phyloP scores from a whole-genome alignment of 1,139 yeast species.

The Debaryomyces singareniensis region DNA sequence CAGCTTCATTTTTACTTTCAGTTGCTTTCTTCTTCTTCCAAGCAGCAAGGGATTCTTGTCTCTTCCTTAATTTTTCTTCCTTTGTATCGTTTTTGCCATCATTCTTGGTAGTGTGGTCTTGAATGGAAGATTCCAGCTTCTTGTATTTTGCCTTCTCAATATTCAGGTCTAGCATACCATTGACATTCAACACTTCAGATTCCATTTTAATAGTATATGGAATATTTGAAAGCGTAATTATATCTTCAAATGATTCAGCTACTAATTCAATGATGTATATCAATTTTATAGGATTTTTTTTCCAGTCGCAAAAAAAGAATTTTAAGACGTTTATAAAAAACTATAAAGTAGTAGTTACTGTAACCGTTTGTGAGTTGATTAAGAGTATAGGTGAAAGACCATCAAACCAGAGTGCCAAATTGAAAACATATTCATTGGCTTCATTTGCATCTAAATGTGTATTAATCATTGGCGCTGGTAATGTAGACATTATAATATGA shows the following conservation, averaged over 20 bases:
- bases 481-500: constrained; percentile 73
- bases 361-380: constrained; percentile 86
- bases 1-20: constrained; percentile 12
- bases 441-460: constrained; percentile 67
- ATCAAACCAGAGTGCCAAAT: constrained; percentile 73
- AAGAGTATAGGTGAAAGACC: constrained; percentile 76
- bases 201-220: not conserved
- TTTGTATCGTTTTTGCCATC: constrained; percentile 15
- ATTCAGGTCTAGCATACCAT: not conserved
- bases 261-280: too few relatives aligned
- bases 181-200: not conserved
- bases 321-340: not conserved
- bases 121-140: not conserved
- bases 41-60: constrained; percentile 35
- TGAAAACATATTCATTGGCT: constrained; percentile 67
- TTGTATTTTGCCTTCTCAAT: not conserved
- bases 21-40: constrained; percentile 35
- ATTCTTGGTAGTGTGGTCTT: constrained; percentile 1
- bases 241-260: too few relatives aligned
- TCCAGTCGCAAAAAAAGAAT: not conserved
- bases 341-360: constrained; percentile 80
- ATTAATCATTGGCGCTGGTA: constrained; percentile 83
- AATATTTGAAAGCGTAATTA: too few relatives aligned
- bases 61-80: constrained; percentile 27
- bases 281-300: too few relatives aligned